Conservation (phyloP, 345 rosid species). For the Odontarrhena argentea region DNA sequence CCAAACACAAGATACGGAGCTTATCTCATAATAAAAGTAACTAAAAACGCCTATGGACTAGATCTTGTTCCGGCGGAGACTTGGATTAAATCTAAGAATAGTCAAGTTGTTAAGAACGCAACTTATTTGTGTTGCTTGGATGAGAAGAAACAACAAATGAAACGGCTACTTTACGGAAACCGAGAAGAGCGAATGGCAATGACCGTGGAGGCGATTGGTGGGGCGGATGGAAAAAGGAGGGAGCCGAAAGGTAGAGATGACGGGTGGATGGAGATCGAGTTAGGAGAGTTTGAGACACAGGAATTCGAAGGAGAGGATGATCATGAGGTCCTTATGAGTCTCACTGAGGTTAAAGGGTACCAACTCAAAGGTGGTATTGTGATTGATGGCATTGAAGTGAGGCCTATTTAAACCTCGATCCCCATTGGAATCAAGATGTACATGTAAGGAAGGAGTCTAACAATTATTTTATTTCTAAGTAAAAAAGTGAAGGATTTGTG, state of each 20-base stretch:
- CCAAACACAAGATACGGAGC: slow-evolving; percentile 45
- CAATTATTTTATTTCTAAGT: too few species aligned
- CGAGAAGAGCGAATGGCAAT: slow-evolving; percentile 27
- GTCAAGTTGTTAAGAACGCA: slow-evolving; percentile 18
- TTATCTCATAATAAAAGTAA: slow-evolving; percentile 49
- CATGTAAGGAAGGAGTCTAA: not conserved
- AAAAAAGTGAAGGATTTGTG: not conserved
- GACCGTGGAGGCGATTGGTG: not conserved
- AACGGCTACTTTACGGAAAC: slow-evolving; percentile 30
- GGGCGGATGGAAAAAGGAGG: slow-evolving; percentile 18
- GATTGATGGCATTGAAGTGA: slow-evolving; percentile 49
- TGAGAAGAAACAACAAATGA: slow-evolving; percentile 43
- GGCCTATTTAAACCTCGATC: slow-evolving; percentile 34
- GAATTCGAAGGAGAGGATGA: slow-evolving; percentile 37
- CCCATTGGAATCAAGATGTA: not conserved
- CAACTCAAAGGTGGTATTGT: slow-evolving; percentile 58
- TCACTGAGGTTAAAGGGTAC: slow-evolving; percentile 47
- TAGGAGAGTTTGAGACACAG: slow-evolving; percentile 47
- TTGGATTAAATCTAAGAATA: slow-evolving; percentile 32
- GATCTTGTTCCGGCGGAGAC: slow-evolving; percentile 53
- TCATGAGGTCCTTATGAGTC: slow-evolving; percentile 41
- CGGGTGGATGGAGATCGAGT: slow-evolving; percentile 57
- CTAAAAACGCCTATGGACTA: slow-evolving; percentile 46
- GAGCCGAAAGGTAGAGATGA: slow-evolving; percentile 37
- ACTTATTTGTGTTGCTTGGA: slow-evolving; percentile 41